phyloP scores from a whole-genome alignment of 2,329 filamentous ascomycete species.

The Phoma herbarum region DNA sequence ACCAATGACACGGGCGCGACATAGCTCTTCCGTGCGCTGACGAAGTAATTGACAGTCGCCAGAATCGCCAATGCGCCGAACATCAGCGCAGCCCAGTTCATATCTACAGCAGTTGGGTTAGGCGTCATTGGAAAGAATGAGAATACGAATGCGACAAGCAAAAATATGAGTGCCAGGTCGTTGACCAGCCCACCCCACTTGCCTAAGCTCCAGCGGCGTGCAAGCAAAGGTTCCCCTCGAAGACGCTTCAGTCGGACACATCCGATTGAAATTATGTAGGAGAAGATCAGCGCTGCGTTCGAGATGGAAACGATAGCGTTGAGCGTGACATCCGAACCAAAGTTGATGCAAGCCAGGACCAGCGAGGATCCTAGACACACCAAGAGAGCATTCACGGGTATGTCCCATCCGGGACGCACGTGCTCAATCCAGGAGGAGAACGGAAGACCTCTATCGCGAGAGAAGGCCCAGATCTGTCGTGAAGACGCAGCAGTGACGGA shows the following conservation, averaged over 20 bases:
- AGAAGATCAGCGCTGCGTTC: constrained; percentile 41
- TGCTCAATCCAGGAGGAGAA: constrained; percentile 38
- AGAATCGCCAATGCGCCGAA: constrained; percentile 43
- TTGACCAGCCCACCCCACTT: constrained; percentile 51
- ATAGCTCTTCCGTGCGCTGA: constrained; percentile 25
- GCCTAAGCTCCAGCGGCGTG: constrained; percentile 51
- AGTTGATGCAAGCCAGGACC: constrained; percentile 54
- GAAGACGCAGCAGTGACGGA: constrained; percentile 38
- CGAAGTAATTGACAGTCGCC: constrained; percentile 27
- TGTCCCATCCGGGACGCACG: constrained; percentile 40
- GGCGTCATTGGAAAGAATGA: constrained; percentile 54
- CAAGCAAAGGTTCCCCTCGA: constrained; percentile 31
- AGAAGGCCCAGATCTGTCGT: constrained; percentile 38
- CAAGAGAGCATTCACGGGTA: constrained; percentile 40
- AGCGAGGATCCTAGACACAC: constrained; percentile 50
- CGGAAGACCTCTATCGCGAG: constrained; percentile 32
- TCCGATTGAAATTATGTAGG: constrained; percentile 45
- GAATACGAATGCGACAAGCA: constrained; percentile 49
- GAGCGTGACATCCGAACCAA: constrained; percentile 53
- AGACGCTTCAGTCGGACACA: constrained; percentile 43
- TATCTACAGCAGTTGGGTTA: constrained; percentile 37
- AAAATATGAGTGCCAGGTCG: constrained; percentile 46
- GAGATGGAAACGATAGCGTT: constrained; percentile 52
- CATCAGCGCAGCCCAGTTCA: constrained; percentile 59
- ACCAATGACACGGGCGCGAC: constrained; percentile 26